phyloP scores from a whole-genome alignment of 495 filamentous ascomycete genomes.

The Echria macrotheca region DNA sequence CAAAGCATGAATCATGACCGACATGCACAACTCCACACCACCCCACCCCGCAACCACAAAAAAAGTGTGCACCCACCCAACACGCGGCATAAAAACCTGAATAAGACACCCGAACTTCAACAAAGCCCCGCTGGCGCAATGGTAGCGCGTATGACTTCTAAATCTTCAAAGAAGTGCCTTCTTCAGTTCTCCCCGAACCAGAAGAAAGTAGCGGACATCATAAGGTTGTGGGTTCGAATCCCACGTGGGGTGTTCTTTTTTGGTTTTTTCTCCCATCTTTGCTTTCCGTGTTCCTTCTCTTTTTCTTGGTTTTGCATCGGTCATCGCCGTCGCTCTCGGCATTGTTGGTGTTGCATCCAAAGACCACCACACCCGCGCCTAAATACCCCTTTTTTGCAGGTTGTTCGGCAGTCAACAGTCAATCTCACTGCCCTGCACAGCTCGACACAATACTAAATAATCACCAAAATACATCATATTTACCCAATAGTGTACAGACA shows the following conservation, averaged over 20 bases:
- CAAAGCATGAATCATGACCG: too few species aligned
- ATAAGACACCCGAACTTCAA: neutral
- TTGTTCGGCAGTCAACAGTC: neutral
- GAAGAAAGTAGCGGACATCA: conserved; percentile 3
- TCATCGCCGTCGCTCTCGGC: neutral
- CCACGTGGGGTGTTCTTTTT: conserved; percentile 20
- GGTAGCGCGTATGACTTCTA: conserved; percentile 26
- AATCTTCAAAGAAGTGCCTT: too few species aligned
- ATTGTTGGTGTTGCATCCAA: too few species aligned
- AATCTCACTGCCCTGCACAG: too few species aligned
- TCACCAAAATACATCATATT: too few species aligned
- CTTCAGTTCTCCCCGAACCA: neutral
- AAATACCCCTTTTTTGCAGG: too few species aligned
- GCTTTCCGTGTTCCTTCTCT: neutral
- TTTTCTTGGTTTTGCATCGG: neutral
- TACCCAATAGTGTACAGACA: too few species aligned
- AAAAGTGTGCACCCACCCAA: too few species aligned
- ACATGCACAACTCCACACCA: too few species aligned
- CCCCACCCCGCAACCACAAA: too few species aligned
- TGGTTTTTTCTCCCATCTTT: neutral
- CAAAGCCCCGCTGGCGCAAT: conserved; percentile 20
- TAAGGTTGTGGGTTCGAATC: conserved; percentile 25
- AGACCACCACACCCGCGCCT: too few species aligned
- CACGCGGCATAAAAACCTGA: neutral
- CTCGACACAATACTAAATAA: neutral